Evolutionary conservation across 1,139 yeast genomes (phyloP).

Genomic region (Komagataea norvegica): DNA sequence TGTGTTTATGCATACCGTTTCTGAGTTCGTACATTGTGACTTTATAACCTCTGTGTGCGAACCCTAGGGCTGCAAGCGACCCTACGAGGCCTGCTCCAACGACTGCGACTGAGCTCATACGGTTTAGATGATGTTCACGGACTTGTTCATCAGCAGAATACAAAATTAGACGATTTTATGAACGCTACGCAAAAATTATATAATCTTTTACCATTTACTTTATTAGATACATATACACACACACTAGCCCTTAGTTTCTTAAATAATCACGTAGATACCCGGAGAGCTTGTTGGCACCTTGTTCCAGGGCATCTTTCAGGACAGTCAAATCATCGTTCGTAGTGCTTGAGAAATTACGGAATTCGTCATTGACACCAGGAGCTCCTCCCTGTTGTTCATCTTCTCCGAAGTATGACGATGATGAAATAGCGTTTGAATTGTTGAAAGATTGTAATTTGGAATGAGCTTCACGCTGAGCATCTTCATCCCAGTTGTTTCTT

Average conservation of each 20-base stretch:
- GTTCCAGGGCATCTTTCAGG: conserved; percentile 88
- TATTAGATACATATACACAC: neutral
- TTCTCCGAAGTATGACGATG: conserved; percentile 89
- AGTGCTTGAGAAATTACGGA: conserved; percentile 55
- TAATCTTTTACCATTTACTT: too few relatives aligned
- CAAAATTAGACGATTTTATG: too few relatives aligned
- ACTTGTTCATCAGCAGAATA: too few relatives aligned
- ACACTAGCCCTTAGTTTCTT: conserved; percentile 31
- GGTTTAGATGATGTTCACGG: neutral
- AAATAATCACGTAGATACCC: conserved; percentile 53
- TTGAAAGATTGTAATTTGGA: conserved; percentile 71
- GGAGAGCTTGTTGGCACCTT: conserved; percentile 86
- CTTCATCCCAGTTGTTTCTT: conserved; percentile 77
- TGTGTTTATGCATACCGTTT: conserved; percentile 31
- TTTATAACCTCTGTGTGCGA: conserved; percentile 64
- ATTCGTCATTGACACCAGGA: conserved; percentile 29
- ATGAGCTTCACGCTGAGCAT: conserved; percentile 74
- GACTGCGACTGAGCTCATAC: conserved; percentile 38
- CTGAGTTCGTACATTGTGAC: conserved; percentile 71
- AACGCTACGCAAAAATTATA: too few relatives aligned
- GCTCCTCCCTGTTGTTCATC: conserved; percentile 37
- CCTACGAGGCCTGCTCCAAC: conserved; percentile 92
- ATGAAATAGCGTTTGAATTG: conserved; percentile 88
- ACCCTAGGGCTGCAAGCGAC: conserved; percentile 75
- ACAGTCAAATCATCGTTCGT: conserved; percentile 87